phyloP scores from a whole-genome alignment of 805 yeast genomes.

The Torulaspora indica region DNA sequence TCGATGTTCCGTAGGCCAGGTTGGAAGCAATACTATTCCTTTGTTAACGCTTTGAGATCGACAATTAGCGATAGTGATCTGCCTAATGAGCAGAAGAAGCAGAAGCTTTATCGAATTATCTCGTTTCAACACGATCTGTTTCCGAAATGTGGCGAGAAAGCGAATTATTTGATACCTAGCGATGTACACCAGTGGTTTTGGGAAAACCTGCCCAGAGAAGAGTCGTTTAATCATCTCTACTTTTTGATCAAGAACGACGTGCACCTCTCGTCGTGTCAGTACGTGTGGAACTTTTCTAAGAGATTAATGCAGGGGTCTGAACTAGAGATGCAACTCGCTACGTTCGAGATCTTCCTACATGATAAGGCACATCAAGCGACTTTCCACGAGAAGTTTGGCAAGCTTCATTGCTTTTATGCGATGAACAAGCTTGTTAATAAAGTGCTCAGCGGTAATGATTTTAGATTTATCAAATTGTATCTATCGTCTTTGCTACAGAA shows the following conservation, averaged over 20 bases:
- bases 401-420: slow-evolving; percentile 22
- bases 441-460: slow-evolving; percentile 18
- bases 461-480: slow-evolving; percentile 19
- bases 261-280: slow-evolving; percentile 15
- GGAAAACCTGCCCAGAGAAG: slow-evolving; percentile 15
- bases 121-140: slow-evolving; percentile 19
- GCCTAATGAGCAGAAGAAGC: slow-evolving; percentile 9
- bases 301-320: slow-evolving; percentile 30
- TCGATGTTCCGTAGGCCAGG: slow-evolving; percentile 15
- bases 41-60: slow-evolving; percentile 6
- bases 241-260: slow-evolving; percentile 27
- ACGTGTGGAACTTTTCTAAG: slow-evolving; percentile 12
- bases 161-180: slow-evolving; percentile 20
- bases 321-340: slow-evolving; percentile 25
- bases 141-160: slow-evolving; percentile 11
- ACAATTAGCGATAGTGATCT: slow-evolving; percentile 6
- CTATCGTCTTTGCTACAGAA: slow-evolving; percentile 23
- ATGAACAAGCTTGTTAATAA: slow-evolving; percentile 18
- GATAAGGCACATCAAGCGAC: slow-evolving; percentile 12
- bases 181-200: slow-evolving; percentile 31
- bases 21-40: slow-evolving; percentile 13
- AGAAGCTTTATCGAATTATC: slow-evolving; percentile 20
- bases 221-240: slow-evolving; percentile 24
- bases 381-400: slow-evolving; percentile 20
- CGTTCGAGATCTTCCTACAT: slow-evolving; percentile 27